Base-by-base conservation (phyloP, 306 rosid genomes). In the Luffa acutangula region DNA sequence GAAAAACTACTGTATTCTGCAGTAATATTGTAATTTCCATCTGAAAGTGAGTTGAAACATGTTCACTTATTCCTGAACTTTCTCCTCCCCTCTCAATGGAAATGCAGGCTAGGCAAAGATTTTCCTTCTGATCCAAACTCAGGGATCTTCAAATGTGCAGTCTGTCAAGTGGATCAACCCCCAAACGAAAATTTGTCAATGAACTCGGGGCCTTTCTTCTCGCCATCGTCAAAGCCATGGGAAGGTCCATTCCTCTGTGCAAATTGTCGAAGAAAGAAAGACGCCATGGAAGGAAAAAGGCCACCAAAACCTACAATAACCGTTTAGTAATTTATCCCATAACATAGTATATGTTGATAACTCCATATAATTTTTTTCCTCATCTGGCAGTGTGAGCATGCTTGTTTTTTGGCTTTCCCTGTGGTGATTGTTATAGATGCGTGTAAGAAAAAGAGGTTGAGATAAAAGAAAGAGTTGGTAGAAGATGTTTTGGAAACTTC, bases 281-380 rank as follows among this genome's bases (percentile, higher is more conserved):
- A 94, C 57, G 99, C 97, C 76, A 93, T 93, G 96, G 99, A 95
- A 90, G 99, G 97, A 60, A 95, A 93, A 84, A 85, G 96, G 87
- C 84, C 94, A 9, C 84, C 88, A 90, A 72, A 76, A 79, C 90
- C 97, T 64, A 84, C 89, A 31, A 59, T 91, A 77, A 84, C 81
- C n/a, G 85, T 87, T 65, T 88, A 93, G 89, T 87, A 83, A 87
- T 85, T 81, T 78, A 79, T 81, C 84, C 82, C 81, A 62, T 85
- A 73, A 81, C 89, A 42, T 84, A 80, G 86, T 81, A 87, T 83
- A 83, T 88, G 89, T 86, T 81, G 80, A 83, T 85, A 84, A 82
- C 78, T 80, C 20, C 42, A 51, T 59, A 52, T 78, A 14, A 46
- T 48, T 31, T 79, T 64, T 86, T 82, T 84, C 83, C 79, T 62